Evolutionary conservation across 2,329 filamentous ascomycete species (phyloP).

Genomic region (Aspergillus jensenii): DNA sequence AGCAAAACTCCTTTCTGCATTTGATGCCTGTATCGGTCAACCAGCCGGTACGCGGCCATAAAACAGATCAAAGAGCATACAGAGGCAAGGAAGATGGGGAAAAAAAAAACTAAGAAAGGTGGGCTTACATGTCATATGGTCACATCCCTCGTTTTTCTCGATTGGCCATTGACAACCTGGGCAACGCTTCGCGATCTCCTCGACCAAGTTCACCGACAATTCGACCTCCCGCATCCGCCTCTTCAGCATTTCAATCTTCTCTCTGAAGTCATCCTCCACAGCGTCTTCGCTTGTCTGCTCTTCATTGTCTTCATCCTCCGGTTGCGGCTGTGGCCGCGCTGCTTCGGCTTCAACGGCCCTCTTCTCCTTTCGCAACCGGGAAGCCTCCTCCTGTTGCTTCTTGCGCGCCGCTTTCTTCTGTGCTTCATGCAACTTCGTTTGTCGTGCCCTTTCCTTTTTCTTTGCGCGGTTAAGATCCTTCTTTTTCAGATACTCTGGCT

Average conservation of each 20-base stretch:
- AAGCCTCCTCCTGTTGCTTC: constrained; percentile 2
- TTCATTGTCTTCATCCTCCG: neutral
- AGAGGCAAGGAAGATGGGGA: neutral
- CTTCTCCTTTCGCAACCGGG: neutral
- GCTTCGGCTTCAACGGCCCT: neutral
- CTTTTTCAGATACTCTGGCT: neutral
- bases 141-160: constrained; percentile 12
- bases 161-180: constrained; percentile 12
- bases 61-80: neutral
- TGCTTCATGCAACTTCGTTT: neutral
- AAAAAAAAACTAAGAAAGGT: neutral
- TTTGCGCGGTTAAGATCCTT: neutral
- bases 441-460: neutral
- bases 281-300: neutral
- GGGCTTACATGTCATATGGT: constrained; percentile 13
- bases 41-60: neutral
- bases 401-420: constrained; percentile 1
- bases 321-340: neutral
- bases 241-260: constrained; percentile 7
- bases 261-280: constrained; percentile 2
- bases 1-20: constrained; percentile 12
- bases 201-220: neutral
- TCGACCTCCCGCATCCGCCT: constrained; percentile 1
- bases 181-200: constrained; percentile 10
- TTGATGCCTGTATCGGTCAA: constrained; percentile 12